Conservation (phyloP, 2,329 filamentous ascomycete species). For the Aspergillus uvarum region DNA sequence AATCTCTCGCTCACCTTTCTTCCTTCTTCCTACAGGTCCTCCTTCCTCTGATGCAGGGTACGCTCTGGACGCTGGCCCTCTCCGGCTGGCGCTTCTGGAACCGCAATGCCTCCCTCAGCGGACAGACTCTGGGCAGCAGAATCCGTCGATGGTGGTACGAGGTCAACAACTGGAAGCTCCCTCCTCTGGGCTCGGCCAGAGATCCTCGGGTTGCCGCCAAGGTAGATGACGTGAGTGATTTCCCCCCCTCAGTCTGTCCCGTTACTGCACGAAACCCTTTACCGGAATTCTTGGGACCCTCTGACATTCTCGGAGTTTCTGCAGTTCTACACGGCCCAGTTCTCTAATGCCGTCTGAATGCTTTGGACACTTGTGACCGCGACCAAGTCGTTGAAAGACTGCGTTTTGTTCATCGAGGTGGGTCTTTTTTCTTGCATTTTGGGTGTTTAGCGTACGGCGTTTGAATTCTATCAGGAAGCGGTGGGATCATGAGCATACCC, state of each 20-base stretch:
- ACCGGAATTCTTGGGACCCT: conserved; percentile 1
- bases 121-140: conserved; percentile 72
- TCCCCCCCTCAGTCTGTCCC: neutral
- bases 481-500: neutral
- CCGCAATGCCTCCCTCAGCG: conserved; percentile 70
- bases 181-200: conserved; percentile 39
- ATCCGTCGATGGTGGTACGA: conserved; percentile 91
- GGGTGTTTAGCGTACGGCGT: conserved; percentile 18
- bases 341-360: conserved; percentile 27
- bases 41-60: conserved; percentile 82
- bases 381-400: neutral
- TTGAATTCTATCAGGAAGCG: neutral
- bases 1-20: neutral
- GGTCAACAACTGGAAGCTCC: conserved; percentile 85
- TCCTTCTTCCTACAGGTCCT: conserved; percentile 60
- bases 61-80: conserved; percentile 82
- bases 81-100: conserved; percentile 93
- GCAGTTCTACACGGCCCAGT: conserved; percentile 39
- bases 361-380: neutral
- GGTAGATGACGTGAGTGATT: conserved; percentile 45
- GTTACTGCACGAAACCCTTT: neutral
- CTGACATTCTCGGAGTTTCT: conserved; percentile 37
- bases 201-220: conserved; percentile 37
- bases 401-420: neutral
- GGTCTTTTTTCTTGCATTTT: conserved; percentile 11